Percentiles rank a stretch among this genome's conserved stretches.
phyloP scores from a whole-genome alignment of 768 basidiomycete species.

The Symmetrospora coprosmae region DNA sequence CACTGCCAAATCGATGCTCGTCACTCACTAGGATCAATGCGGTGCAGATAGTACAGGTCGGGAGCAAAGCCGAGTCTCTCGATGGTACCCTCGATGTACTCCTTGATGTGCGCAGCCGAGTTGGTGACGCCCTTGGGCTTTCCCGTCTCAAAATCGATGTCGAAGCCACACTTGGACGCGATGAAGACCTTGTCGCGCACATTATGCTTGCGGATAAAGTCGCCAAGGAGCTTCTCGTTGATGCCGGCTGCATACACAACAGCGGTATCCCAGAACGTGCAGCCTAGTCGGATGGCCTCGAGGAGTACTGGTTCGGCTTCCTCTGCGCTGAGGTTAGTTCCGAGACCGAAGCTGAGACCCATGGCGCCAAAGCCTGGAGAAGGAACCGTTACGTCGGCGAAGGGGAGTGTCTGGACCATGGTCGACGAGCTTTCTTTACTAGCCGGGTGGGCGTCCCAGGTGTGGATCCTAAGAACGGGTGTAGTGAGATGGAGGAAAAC shows the following conservation, averaged over 20 bases:
- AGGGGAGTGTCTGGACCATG: constrained; percentile 6
- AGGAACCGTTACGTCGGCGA: background rate
- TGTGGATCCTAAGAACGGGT: too few relatives aligned
- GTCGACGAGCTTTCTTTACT: too few relatives aligned
- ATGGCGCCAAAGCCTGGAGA: background rate
- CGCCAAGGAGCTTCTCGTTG: constrained; percentile 4
- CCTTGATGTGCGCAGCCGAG: background rate
- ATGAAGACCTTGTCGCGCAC: constrained; percentile 9
- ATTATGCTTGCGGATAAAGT: constrained; percentile 8
- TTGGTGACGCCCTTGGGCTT: background rate
- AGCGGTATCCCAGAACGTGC: constrained; percentile 11
- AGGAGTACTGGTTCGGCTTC: constrained; percentile 4
- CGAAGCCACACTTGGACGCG: background rate
- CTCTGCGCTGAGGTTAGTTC: background rate
- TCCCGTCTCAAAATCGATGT: background rate
- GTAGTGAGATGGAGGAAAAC: too few relatives aligned
- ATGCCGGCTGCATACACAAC: background rate
- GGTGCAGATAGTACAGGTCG: constrained; percentile 5
- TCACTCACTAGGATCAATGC: background rate
- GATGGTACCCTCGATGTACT: constrained; percentile 7
- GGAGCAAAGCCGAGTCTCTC: constrained; percentile 5
- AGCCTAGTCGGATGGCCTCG: constrained; percentile 1
- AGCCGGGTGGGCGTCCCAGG: too few relatives aligned
- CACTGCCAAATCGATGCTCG: too few relatives aligned
- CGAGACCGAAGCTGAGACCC: background rate